Conservation (phyloP, 495 filamentous ascomycete species). For the Pseudevernia furfuracea region DNA sequence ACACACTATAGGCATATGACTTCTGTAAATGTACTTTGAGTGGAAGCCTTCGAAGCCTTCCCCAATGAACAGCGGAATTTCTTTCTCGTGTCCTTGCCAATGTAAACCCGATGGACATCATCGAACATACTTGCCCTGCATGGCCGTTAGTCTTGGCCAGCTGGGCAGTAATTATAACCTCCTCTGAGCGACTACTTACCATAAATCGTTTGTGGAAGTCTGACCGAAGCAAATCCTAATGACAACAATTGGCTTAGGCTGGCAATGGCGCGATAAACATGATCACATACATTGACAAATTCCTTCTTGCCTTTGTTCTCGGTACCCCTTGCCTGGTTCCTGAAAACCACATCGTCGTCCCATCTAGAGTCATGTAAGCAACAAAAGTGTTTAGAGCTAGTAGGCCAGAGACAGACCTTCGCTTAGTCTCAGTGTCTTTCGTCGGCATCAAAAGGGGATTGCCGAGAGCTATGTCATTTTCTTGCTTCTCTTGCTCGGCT, state of each 20-base stretch:
- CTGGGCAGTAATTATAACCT: not conserved
- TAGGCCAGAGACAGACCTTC: conserved; percentile 34
- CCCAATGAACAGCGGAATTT: not conserved
- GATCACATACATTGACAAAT: conserved; percentile 76
- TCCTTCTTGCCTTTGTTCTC: conserved; percentile 88
- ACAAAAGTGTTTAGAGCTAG: no score
- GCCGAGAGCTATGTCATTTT: conserved; percentile 81
- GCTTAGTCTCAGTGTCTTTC: conserved; percentile 62
- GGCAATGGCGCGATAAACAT: not conserved
- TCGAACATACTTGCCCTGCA: conserved; percentile 61
- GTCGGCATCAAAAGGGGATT: conserved; percentile 82
- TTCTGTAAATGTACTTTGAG: not conserved
- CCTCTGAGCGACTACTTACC: conserved; percentile 44
- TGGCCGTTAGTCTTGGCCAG: conserved; percentile 30
- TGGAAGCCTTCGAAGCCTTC: not conserved
- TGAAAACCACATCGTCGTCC: conserved; percentile 99
- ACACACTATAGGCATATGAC: not conserved
- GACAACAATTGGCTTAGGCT: conserved; percentile 24
- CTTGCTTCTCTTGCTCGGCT: conserved; percentile 71
- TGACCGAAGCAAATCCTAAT: conserved; percentile 77
- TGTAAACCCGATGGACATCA: conserved; percentile 27
- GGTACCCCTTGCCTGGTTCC: conserved; percentile 93
- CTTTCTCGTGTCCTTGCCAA: not conserved
- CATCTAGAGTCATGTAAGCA: conserved; percentile 53
- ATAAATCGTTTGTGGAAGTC: conserved; percentile 99